Evolutionary conservation across 768 basidiomycete species (phyloP).

Genomic region (Chalciporus sphaerocephalus): DNA sequence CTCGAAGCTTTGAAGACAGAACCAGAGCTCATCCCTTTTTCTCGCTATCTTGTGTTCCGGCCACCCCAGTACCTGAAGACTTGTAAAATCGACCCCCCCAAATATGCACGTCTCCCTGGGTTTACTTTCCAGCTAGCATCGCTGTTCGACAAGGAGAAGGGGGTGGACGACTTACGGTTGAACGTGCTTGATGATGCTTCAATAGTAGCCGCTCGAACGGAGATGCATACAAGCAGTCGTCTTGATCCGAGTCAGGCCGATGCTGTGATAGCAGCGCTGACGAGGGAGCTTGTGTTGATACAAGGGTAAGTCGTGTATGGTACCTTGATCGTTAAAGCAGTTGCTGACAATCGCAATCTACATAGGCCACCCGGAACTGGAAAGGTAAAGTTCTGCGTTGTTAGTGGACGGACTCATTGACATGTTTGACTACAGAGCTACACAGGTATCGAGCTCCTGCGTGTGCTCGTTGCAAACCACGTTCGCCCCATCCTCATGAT

Average conservation of each 20-base stretch:
- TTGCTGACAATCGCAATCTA: background rate
- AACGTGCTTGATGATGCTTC: conserved; percentile 40
- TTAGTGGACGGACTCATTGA: background rate
- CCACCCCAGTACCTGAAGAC: conserved; percentile 33
- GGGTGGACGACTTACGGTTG: conserved; percentile 38
- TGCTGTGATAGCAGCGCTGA: conserved; percentile 58
- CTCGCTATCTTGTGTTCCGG: conserved; percentile 46
- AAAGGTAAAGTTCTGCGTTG: conserved; percentile 43
- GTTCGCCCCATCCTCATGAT: conserved; percentile 53
- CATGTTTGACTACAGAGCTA: conserved; percentile 42
- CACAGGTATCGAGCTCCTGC: conserved; percentile 65
- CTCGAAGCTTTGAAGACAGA: conserved; percentile 55
- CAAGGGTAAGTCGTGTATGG: conserved; percentile 51
- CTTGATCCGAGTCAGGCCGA: conserved; percentile 71
- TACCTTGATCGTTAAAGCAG: background rate
- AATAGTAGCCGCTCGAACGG: conserved; percentile 42
- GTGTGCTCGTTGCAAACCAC: conserved; percentile 53
- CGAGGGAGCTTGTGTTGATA: conserved; percentile 59
- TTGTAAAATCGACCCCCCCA: conserved; percentile 45
- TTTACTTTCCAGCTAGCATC: conserved; percentile 56
- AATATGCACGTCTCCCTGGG: conserved; percentile 48
- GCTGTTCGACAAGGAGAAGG: conserved; percentile 44
- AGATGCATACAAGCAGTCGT: conserved; percentile 44
- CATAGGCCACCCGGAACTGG: conserved; percentile 73
- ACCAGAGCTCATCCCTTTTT: conserved; percentile 55